Evolutionary conservation across 805 yeast species (phyloP).

Genomic region (Hanseniaspora mollemarum): DNA sequence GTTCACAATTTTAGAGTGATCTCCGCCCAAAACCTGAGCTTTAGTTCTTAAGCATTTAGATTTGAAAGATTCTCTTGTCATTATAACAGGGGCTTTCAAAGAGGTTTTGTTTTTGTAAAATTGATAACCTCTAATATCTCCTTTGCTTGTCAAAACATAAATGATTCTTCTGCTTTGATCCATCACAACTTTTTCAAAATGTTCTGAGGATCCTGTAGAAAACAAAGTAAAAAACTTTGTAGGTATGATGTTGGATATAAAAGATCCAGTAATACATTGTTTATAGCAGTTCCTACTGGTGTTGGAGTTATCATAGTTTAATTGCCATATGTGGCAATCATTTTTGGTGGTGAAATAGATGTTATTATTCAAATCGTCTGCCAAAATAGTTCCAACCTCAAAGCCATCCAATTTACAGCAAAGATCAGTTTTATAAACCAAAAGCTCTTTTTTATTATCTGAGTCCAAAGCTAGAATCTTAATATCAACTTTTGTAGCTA

Average conservation of each 20-base stretch:
- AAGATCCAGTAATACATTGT: conserved; percentile 67
- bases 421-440: conserved; percentile 73
- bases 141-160: conserved; percentile 71
- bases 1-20: conserved; percentile 49
- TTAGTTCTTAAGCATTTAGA: conserved; percentile 36
- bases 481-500: conserved; percentile 71
- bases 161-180: conserved; percentile 69
- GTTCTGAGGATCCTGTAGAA: conserved; percentile 16
- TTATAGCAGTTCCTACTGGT: conserved; percentile 72
- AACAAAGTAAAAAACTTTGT: conserved; percentile 26
- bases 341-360: conserved; percentile 74
- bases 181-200: conserved; percentile 48
- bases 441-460: conserved; percentile 38
- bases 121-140: conserved; percentile 70
- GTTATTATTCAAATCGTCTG: conserved; percentile 56
- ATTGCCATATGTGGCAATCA: conserved; percentile 73
- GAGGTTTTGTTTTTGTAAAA: conserved; percentile 34
- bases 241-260: conserved; percentile 44
- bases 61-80: conserved; percentile 31
- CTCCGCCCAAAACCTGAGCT: conserved; percentile 47
- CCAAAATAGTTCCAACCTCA: conserved; percentile 50
- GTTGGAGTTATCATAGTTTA: conserved; percentile 69
- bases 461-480: conserved; percentile 59
- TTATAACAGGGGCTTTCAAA: conserved; percentile 35
- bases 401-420: conserved; percentile 70